Evolutionary conservation across 257 asterid genomes (phyloP).

Genomic region (Salvia miltiorrhiza): DNA sequence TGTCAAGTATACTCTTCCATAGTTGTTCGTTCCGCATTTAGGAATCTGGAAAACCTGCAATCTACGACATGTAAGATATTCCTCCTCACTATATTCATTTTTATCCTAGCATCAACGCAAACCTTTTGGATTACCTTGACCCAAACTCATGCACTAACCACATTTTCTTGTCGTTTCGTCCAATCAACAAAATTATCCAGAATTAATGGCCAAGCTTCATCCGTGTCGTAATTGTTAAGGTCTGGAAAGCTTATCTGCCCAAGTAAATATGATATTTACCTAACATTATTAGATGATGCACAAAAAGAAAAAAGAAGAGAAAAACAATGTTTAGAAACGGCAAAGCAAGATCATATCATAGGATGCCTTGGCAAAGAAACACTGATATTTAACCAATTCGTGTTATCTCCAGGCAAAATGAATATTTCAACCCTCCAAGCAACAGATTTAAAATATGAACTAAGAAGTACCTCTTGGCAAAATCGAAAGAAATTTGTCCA

Average conservation of each 20-base stretch:
- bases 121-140: conserved; percentile 24
- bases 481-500: conserved; percentile 89
- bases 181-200: conserved; percentile 82
- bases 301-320: background rate
- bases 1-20: conserved; percentile 17
- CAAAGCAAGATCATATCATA: background rate
- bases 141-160: conserved; percentile 3
- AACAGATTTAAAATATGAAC: conserved; percentile 1
- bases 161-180: conserved; percentile 35
- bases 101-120: background rate
- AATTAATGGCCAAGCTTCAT: conserved; percentile 77
- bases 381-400: background rate
- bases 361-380: background rate
- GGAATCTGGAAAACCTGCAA: conserved; percentile 28
- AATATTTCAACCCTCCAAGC: background rate
- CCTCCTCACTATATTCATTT: background rate
- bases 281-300: background rate
- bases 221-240: conserved; percentile 56
- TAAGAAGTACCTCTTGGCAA: conserved; percentile 62
- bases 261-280: background rate
- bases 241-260: conserved; percentile 76
- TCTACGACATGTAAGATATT: background rate
- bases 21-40: conserved; percentile 12
- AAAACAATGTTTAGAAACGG: background rate
- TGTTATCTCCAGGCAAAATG: too few species aligned